A percentile compares a stretch with the other conserved stretches of the same genome.
Conservation (phyloP, 2,329 filamentous ascomycete genomes). For the Blastomyces gilchristii region DNA sequence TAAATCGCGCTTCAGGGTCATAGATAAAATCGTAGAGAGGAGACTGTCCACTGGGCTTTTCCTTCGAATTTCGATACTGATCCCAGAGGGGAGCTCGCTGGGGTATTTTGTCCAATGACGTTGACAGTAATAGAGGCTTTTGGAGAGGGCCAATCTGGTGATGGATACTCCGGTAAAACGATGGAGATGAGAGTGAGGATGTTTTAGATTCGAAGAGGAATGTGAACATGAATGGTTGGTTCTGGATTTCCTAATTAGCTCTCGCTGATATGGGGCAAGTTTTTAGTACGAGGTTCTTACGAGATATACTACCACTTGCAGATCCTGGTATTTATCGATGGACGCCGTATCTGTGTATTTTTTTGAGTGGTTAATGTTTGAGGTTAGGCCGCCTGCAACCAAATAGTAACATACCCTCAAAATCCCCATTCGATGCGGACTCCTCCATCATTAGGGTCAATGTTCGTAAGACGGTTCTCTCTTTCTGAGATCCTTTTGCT, state of each 20-base stretch:
- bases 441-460: conserved; percentile 26
- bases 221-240: conserved; percentile 42
- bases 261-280: not conserved
- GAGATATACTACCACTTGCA: conserved; percentile 36
- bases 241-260: conserved; percentile 6
- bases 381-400: not conserved
- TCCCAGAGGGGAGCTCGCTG: conserved; percentile 28
- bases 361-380: not conserved
- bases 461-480: conserved; percentile 29
- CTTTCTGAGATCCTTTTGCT: conserved; percentile 14
- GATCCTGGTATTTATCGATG: conserved; percentile 2
- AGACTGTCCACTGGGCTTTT: conserved; percentile 26
- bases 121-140: conserved; percentile 37
- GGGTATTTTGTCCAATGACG: conserved; percentile 34
- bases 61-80: conserved; percentile 25
- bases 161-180: conserved; percentile 40
- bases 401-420: conserved; percentile 15
- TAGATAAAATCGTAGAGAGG: conserved; percentile 52
- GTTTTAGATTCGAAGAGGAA: conserved; percentile 40
- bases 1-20: conserved; percentile 47
- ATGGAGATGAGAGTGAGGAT: conserved; percentile 30
- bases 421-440: conserved; percentile 12
- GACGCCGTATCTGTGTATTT: not conserved
- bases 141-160: conserved; percentile 41
- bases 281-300: conserved; percentile 20